Conservation (phyloP, 225 moss, liverwort and hornwort genomes). For the Rhytidiadelphus loreus region DNA sequence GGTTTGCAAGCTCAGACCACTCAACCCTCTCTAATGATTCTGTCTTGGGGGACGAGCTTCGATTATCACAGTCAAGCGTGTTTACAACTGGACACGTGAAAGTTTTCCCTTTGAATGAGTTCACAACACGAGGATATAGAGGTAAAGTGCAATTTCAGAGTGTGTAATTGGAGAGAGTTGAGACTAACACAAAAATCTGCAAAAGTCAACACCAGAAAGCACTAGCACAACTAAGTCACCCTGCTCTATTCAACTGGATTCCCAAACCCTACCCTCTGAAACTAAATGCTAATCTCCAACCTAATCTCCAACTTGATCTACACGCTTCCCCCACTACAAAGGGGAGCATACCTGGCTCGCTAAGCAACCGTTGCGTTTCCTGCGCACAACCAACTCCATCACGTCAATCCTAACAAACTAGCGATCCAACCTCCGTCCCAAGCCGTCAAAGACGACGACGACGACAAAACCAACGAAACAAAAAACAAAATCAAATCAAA, state of each 20-base stretch:
- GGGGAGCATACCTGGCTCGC: conserved; percentile 68
- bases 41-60: neutral
- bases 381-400: conserved; percentile 27
- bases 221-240: neutral
- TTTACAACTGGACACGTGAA: neutral
- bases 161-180: neutral
- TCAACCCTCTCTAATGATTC: neutral
- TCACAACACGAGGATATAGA: neutral
- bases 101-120: neutral
- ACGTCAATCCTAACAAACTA: conserved; percentile 1
- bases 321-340: neutral
- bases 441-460: neutral
- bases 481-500: neutral
- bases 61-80: neutral
- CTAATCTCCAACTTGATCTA: neutral
- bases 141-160: neutral
- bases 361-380: conserved; percentile 95
- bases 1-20: neutral
- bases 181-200: neutral
- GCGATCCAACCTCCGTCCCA: neutral
- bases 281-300: neutral
- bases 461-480: neutral
- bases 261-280: neutral
- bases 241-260: neutral
- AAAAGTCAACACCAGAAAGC: neutral